Evolutionary conservation across 805 yeast genomes (phyloP), one percentile per base, ranked within the genome.

Genomic region (Debaryomyces castellii): DNA sequence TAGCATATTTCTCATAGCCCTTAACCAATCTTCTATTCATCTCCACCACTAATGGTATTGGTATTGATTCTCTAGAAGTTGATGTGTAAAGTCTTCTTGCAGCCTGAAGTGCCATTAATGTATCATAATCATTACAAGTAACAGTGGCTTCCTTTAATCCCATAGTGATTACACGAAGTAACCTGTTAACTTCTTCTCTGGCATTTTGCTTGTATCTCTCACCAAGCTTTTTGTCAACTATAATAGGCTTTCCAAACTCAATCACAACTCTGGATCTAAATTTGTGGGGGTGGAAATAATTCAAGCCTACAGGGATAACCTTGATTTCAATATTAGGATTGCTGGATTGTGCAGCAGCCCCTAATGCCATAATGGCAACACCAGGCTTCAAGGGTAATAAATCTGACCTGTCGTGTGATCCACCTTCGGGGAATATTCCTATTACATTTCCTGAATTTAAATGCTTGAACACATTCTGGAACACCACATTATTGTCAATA

Each of bases 351-450:
- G 69, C 66, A 9, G 64, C 63, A 1, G 76, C 69, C 2, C 76
- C 76, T 22, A 71, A 49, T 0, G 75, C 76, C 76, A 71, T 71
- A 14, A 71, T 65, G 3, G 76, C 76, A 20, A 71, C 76, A 1
- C 76, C 76, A 0, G 76, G 74, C 45, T 71, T 71, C 46, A 71
- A 58, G 14, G 76, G 76, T 34, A 71, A 58, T 41, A 71, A 62
- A 39, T 67, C 69, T 2, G 75, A 66, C 24, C 76, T 51, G 48
- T 71, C 76, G 47, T 71, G 76, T 32, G 71, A 67, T 5, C 76
- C 76, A 10, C 76, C 76, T 48, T 71, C 76, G 8, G 76, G 76
- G 45, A 71, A 71, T 12, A 71, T 67, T 2, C 76, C 76, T 44
- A 71, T 53, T 1, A 64, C 65, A 20, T 60, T 57, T 9, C 68